Percentiles rank a stretch among this genome's conserved stretches.
phyloP scores from a whole-genome alignment of 768 basidiomycete species.

The Zangia roseola region DNA sequence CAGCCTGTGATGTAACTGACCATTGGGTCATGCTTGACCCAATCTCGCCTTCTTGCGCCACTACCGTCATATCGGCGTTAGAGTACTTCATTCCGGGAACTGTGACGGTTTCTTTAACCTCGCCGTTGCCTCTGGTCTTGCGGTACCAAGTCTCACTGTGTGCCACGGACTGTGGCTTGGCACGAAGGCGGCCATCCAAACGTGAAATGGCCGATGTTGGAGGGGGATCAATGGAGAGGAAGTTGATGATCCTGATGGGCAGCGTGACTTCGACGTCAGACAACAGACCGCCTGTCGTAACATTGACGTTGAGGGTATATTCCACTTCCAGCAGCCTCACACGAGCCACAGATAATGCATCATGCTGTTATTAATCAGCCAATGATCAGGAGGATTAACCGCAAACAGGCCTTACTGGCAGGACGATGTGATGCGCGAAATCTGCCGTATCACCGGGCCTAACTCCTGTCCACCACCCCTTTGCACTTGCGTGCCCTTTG shows the following conservation, averaged over 20 bases:
- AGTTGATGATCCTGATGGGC: conserved; percentile 78
- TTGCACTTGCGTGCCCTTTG: conserved; percentile 72
- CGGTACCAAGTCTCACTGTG: conserved; percentile 31
- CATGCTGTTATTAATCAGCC: conserved; percentile 44
- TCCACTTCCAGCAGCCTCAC: conserved; percentile 74
- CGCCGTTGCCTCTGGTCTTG: conserved; percentile 23
- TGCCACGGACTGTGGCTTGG: conserved; percentile 22
- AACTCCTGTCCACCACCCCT: conserved; percentile 91
- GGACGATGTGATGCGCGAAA: conserved; percentile 65
- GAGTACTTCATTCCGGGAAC: conserved; percentile 36
- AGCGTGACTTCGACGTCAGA: conserved; percentile 68
- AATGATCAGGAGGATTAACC: conserved; percentile 2
- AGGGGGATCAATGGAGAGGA: conserved; percentile 83
- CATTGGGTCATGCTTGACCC: conserved; percentile 1
- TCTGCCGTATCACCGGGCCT: conserved; percentile 54
- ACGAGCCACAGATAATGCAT: conserved; percentile 66
- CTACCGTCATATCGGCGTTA: conserved; percentile 25
- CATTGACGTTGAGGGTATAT: conserved; percentile 65
- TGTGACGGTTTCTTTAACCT: conserved; percentile 16
- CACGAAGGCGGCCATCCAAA: conserved; percentile 16
- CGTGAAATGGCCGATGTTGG: conserved; percentile 38
- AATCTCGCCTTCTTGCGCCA: conserved; percentile 20
- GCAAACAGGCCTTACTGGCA: conserved; percentile 62
- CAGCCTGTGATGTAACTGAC: conserved; percentile 8
- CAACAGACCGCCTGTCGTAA: conserved; percentile 56